Percentiles rank a stretch among this genome's conserved stretches.
Conservation (phyloP, 2,329 filamentous ascomycete species). For the Diaporthe sp. region DNA sequence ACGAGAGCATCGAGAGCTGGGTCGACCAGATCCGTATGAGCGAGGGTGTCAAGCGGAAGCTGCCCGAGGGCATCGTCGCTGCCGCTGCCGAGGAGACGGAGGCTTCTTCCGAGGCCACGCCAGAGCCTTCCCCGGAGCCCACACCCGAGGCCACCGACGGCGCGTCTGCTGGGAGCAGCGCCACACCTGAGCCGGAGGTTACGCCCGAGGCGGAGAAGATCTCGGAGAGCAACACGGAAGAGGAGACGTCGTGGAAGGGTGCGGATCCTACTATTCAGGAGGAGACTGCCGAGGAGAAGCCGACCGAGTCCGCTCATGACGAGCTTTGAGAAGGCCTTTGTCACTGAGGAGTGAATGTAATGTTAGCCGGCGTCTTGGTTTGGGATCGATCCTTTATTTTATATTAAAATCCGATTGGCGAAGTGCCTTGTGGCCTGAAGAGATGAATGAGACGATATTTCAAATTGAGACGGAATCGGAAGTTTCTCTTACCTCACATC, state of each 20-base stretch:
- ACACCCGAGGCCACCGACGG: constrained; percentile 45
- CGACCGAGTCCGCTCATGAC: constrained; percentile 38
- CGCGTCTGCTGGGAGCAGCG: constrained; percentile 44
- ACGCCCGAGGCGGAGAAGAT: constrained; percentile 39
- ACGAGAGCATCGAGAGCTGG: constrained; percentile 82
- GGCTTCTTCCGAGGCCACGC: constrained; percentile 57
- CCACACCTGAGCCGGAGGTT: constrained; percentile 44
- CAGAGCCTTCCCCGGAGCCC: constrained; percentile 56
- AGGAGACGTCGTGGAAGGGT: constrained; percentile 49
- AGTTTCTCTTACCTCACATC: constrained; percentile 18
- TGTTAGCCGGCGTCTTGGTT: constrained; percentile 38
- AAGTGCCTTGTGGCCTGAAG: background rate
- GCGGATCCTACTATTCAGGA: constrained; percentile 47
- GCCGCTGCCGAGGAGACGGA: constrained; percentile 53
- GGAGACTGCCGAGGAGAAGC: constrained; percentile 37
- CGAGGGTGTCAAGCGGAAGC: constrained; percentile 83
- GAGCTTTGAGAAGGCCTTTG: constrained; percentile 34
- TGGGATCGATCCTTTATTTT: constrained; percentile 27
- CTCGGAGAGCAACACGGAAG: constrained; percentile 40
- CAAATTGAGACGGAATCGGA: background rate
- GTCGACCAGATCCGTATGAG: constrained; percentile 92
- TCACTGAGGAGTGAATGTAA: constrained; percentile 19
- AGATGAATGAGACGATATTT: background rate
- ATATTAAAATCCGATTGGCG: background rate
- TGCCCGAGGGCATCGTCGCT: constrained; percentile 72